A percentile compares a stretch with the other conserved stretches of the same genome.
Conservation (phyloP, 2,329 filamentous ascomycete species). For the Botrytis tulipae region DNA sequence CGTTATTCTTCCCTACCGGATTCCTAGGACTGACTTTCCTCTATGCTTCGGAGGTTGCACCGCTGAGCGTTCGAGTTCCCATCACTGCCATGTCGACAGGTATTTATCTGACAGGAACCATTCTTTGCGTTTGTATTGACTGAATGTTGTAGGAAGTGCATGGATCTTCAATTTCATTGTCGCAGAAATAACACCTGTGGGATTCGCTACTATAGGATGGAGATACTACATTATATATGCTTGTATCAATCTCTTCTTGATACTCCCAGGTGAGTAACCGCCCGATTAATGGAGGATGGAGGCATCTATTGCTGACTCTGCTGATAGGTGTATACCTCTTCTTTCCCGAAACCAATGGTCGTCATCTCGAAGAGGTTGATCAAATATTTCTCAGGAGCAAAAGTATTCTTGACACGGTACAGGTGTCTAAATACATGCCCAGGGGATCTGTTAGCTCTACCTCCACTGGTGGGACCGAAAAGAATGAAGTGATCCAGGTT, state of each 20-base stretch:
- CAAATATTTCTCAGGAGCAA: conserved; percentile 27
- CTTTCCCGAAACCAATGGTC: conserved; percentile 55
- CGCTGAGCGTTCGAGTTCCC: conserved; percentile 48
- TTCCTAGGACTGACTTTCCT: conserved; percentile 53
- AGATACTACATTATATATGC: conserved; percentile 67
- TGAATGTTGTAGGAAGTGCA: conserved; percentile 11
- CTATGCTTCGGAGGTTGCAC: conserved; percentile 57
- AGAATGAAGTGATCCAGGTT: neutral
- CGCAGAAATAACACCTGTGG: conserved; percentile 40
- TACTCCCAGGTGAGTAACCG: conserved; percentile 8
- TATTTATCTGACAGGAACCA: neutral
- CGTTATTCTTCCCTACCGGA: conserved; percentile 52
- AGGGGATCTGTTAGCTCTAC: neutral
- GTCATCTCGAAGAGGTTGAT: conserved; percentile 38
- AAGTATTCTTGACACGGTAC: conserved; percentile 9
- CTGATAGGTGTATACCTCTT: conserved; percentile 50
- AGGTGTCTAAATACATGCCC: conserved; percentile 5
- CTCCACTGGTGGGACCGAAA: neutral
- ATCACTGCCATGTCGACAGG: conserved; percentile 21
- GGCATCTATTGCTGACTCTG: neutral
- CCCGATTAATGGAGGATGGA: neutral
- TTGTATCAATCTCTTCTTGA: conserved; percentile 23
- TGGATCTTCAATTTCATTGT: conserved; percentile 22
- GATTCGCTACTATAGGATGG: conserved; percentile 52
- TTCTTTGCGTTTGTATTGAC: neutral